Conservation (phyloP, 2,329 filamentous ascomycete species). For the Colletotrichum tropicale region DNA sequence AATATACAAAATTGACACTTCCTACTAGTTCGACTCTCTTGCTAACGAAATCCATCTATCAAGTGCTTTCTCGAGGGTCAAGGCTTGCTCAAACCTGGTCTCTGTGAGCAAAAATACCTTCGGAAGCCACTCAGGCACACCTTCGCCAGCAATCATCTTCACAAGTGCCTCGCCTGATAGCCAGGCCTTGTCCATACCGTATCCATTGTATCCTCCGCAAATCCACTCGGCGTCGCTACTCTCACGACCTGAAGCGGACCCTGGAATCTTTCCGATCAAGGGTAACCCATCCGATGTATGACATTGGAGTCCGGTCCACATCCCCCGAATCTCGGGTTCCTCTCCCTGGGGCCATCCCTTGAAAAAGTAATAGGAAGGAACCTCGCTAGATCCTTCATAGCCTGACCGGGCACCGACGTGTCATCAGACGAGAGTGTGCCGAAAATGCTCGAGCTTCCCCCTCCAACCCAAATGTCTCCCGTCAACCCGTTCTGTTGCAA, state of each 20-base stretch:
- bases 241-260: background rate
- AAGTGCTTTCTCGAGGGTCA: background rate
- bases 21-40: background rate
- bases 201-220: background rate
- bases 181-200: background rate
- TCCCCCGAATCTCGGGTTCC: background rate
- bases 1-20: fast-evolving
- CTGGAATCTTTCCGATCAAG: background rate
- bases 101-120: background rate
- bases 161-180: background rate
- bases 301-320: background rate
- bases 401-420: background rate
- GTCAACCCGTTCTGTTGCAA: background rate
- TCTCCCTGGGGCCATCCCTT: background rate
- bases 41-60: background rate
- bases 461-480: background rate
- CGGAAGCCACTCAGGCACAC: background rate
- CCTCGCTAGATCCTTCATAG: background rate
- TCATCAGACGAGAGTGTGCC: background rate
- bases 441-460: background rate
- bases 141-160: background rate
- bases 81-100: background rate
- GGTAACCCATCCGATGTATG: background rate
- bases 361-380: background rate
- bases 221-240: background rate